A percentile compares a stretch with the other conserved stretches of the same genome.
phyloP scores from a whole-genome alignment of 2,329 filamentous ascomycete genomes.

The Arthrobotrys sphaeroides region DNA sequence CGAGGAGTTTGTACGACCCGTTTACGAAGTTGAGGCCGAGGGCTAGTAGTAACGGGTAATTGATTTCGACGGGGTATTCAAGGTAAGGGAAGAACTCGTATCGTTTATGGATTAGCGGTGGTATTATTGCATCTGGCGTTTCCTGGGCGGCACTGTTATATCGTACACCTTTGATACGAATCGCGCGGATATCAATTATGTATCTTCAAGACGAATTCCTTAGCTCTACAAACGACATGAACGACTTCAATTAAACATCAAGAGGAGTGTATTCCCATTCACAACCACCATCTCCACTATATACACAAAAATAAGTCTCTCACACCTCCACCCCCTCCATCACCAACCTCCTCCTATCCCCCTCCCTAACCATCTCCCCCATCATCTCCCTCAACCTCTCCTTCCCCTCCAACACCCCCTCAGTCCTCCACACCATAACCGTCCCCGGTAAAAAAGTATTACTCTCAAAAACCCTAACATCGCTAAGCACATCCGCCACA shows the following conservation, averaged over 20 bases:
- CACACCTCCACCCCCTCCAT: neutral
- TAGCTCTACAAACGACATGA: no score
- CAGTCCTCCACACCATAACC: conserved; percentile 51
- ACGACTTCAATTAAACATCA: no score
- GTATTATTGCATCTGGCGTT: no score
- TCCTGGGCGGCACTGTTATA: no score
- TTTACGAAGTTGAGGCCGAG: conserved; percentile 46
- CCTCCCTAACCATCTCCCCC: conserved; percentile 25
- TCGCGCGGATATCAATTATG: no score
- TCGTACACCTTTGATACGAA: no score
- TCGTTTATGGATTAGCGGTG: neutral
- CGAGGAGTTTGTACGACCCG: conserved; percentile 39
- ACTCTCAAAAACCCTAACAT: conserved; percentile 47
- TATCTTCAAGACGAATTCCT: no score
- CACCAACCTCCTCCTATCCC: conserved; percentile 22
- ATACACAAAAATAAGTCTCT: neutral
- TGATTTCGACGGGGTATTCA: no score
- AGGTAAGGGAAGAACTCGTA: neutral
- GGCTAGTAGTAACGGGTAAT: conserved; percentile 46
- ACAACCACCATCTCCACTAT: neutral
- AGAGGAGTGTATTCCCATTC: no score
- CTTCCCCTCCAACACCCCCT: conserved; percentile 46
- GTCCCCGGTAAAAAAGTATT: conserved; percentile 42
- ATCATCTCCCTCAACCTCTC: conserved; percentile 35
- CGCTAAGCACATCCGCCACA: conserved; percentile 47